A percentile compares a stretch with the other conserved stretches of the same genome.
phyloP scores from a whole-genome alignment of 106 monocot genomes.

The Chionographis japonica region DNA sequence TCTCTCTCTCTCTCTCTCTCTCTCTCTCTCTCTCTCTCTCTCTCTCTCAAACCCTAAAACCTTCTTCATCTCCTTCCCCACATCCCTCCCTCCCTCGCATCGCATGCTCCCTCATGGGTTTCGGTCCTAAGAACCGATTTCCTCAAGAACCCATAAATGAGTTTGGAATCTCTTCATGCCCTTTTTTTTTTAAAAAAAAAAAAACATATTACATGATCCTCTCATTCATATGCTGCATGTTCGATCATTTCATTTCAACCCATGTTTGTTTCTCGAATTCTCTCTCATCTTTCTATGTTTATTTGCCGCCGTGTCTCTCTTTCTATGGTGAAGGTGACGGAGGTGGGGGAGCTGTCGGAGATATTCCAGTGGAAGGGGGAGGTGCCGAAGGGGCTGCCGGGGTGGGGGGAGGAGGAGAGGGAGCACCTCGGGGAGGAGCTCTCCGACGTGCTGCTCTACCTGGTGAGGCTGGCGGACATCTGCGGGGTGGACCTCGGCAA shows the following conservation, averaged over 20 bases:
- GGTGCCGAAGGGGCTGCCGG: constrained; percentile 76
- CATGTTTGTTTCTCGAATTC: not conserved
- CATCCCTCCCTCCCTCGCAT: not conserved
- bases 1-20: no score
- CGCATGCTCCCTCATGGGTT: no score
- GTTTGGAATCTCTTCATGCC: no score
- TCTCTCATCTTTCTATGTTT: not conserved
- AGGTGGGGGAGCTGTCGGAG: constrained; percentile 89
- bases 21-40: no score
- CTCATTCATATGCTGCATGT: no score
- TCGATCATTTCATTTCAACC: not conserved
- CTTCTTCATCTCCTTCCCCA: not conserved
- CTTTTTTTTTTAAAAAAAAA: no score
- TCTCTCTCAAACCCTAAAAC: no score
- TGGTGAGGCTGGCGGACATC: constrained; percentile 76
- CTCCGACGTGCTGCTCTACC: constrained; percentile 86
- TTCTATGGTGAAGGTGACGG: constrained; percentile 88
- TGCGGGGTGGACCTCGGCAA: constrained; percentile 75
- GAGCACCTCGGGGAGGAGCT: constrained; percentile 87
- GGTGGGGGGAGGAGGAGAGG: constrained; percentile 73
- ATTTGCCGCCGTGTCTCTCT: no score
- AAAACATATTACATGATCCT: no score
- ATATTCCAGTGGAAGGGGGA: constrained; percentile 96
- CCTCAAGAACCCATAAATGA: no score
- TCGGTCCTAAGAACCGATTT: no score